Evolutionary conservation across 192 early-diverging fungal species (phyloP).

Genomic region (Mortierella alpina): DNA sequence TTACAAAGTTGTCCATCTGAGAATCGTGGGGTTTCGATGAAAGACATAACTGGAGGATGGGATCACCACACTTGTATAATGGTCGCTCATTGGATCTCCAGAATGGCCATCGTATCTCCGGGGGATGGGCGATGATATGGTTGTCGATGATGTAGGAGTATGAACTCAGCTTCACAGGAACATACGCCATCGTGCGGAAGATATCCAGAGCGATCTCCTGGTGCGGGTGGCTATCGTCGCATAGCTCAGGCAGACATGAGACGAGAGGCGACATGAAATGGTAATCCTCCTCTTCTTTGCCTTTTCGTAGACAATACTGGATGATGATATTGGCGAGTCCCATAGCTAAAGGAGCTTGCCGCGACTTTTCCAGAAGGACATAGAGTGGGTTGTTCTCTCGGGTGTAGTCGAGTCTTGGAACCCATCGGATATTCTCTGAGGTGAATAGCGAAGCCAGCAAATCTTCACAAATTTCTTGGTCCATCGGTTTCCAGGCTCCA

Average conservation of each 20-base stretch:
- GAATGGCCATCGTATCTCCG: not conserved
- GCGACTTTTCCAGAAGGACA: not conserved
- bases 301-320: conserved; percentile 6
- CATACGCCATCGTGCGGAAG: not conserved
- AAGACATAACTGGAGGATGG: conserved; percentile 10
- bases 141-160: conserved; percentile 21
- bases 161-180: conserved; percentile 13
- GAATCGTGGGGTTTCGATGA: not conserved
- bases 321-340: conserved; percentile 5
- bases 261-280: conserved; percentile 1
- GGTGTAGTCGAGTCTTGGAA: conserved; percentile 6
- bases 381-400: conserved; percentile 3
- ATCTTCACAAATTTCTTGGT: conserved; percentile 3
- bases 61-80: conserved; percentile 1
- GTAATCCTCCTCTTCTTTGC: conserved; percentile 2
- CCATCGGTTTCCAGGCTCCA: not conserved
- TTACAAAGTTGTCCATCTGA: conserved; percentile 5
- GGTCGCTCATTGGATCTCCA: not conserved
- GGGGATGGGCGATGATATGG: conserved; percentile 13
- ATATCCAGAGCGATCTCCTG: conserved; percentile 1
- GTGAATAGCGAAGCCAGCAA: conserved; percentile 1
- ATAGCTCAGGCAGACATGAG: conserved; percentile 12
- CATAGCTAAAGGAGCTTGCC: conserved; percentile 1
- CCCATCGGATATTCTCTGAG: not conserved
- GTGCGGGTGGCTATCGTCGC: not conserved